Evolutionary conservation across 2,329 filamentous ascomycete species (phyloP), one percentile per base, ranked within the genome.

Genomic region (Penicillium sp.): DNA sequence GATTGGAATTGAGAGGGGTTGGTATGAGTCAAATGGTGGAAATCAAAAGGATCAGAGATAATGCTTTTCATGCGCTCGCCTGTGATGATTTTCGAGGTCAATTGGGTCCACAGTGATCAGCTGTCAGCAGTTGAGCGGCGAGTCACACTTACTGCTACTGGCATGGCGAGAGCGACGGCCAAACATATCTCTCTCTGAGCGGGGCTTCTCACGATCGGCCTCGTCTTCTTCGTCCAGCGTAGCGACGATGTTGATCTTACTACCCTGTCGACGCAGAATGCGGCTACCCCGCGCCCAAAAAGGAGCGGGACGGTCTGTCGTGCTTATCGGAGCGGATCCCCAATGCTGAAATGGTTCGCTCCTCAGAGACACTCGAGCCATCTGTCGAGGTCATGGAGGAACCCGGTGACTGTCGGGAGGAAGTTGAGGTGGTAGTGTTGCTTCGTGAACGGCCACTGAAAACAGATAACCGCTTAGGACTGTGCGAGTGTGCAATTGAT

Each of bases 11-110:
- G 79, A 23, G 78, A 70, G 23, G 79, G 78, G 52, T 79, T 78
- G 27, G 83, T 83, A 64, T 86, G 83, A 34, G 82, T 82, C 48
- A 87, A 69, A 63, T 86, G 84, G 58, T 86, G 82, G 64, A 87
- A 87, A 61, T 84, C 81, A 68, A 84, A 87, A 1, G 84, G 84
- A 53, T 79, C 78, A 0, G 84, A 87, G 48, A 86, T 86, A 53
- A 74, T 73, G 39, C 70, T 71, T 66, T 81, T 82, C 49, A 76
- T 52, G 18, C 70, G 69, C 50, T 73, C 69, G 60, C 73, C 74
- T 77, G 57, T 7, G 34, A 42, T 39, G 59, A 49, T 29, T 27
- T 23, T 51, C 44, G 38, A 43, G 52, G 44, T 51, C 35, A 40
- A 51, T 42, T 49, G 42, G 4, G 39, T 38, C 29, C 36, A 43